These are phyloP conservation scores for Dentipellis fragilis DNA, from an alignment of 768 basidiomycete genomes.

Conservation along the genomic window DNA sequence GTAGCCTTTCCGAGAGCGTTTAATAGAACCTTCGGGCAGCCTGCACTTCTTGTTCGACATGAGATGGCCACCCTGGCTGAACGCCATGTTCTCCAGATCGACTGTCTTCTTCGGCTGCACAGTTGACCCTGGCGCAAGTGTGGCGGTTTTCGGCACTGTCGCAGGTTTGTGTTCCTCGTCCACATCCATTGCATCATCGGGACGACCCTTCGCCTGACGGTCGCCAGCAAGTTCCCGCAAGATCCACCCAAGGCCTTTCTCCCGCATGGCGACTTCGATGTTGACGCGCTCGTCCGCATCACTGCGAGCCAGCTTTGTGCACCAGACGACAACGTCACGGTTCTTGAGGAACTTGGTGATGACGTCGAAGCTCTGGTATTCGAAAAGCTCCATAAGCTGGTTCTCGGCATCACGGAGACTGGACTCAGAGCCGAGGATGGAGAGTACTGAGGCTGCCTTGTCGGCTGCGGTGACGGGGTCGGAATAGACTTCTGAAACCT, in stretches of 20 bases:
- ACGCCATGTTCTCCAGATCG: constrained; percentile 92
- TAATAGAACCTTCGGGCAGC: constrained; percentile 95
- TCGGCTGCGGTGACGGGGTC: constrained; percentile 92
- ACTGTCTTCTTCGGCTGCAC: constrained; percentile 79
- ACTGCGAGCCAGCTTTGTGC: constrained; percentile 87
- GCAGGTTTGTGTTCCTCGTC: constrained; percentile 42
- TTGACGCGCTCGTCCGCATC: constrained; percentile 85
- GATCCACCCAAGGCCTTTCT: constrained; percentile 96
- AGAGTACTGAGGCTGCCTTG: constrained; percentile 78
- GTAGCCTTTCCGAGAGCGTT: constrained; percentile 91
- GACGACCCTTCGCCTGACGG: constrained; percentile 44
- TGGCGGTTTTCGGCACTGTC: constrained; percentile 69
- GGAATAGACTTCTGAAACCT: constrained; percentile 82
- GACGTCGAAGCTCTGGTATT: constrained; percentile 84
- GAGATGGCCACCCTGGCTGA: constrained; percentile 89
- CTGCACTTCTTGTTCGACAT: constrained; percentile 99
- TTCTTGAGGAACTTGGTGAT: constrained; percentile 90
- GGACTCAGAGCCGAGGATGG: constrained; percentile 79
- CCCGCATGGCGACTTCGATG: constrained; percentile 95
- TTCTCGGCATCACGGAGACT: constrained; percentile 90
- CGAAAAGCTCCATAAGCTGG: constrained; percentile 92
- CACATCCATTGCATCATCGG: constrained; percentile 67
- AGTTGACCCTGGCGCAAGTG: constrained; percentile 77
- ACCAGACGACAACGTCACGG: constrained; percentile 95
- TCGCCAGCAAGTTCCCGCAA: constrained; percentile 80